Evolutionary conservation across 1,284 basidiomycete genomes (phyloP).

Genomic region (Tilletia horrida): DNA sequence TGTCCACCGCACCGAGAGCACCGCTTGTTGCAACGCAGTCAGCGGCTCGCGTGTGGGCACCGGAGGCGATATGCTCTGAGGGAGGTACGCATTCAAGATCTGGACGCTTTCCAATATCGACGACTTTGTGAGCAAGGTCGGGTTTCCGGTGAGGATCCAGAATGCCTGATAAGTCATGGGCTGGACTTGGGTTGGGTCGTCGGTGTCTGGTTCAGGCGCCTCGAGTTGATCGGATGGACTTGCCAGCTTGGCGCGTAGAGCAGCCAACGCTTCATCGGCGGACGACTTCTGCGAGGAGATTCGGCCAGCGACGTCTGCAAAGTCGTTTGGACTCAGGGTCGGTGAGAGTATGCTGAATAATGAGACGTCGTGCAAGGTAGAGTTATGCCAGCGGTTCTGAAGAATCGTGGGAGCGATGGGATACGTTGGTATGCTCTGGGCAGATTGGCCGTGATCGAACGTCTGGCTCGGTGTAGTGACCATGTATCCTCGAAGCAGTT

Average conservation of each 20-base stretch:
- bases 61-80: slow-evolving; percentile 25
- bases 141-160: slow-evolving; percentile 52
- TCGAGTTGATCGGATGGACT: neutral
- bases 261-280: slow-evolving; percentile 15
- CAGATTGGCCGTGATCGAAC: neutral
- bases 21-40: slow-evolving; percentile 31
- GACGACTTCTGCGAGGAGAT: neutral
- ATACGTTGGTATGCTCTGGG: slow-evolving; percentile 20
- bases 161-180: slow-evolving; percentile 48
- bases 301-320: slow-evolving; percentile 20
- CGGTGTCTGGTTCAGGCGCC: neutral
- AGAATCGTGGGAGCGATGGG: slow-evolving; percentile 35
- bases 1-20: slow-evolving; percentile 31
- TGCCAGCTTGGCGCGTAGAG: neutral
- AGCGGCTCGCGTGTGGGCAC: neutral
- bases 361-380: slow-evolving; percentile 51
- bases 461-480: slow-evolving; percentile 10
- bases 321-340: slow-evolving; percentile 41
- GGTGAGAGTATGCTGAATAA: slow-evolving; percentile 43
- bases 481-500: slow-evolving; percentile 26
- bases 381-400: slow-evolving; percentile 52
- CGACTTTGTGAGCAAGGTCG: slow-evolving; percentile 29
- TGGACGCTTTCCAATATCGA: neutral
- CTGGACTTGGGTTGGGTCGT: neutral
- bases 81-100: neutral